A percentile compares a stretch with the other conserved stretches of the same genome.
Conservation (phyloP, 306 rosid species). For the Trifolium dubium region DNA sequence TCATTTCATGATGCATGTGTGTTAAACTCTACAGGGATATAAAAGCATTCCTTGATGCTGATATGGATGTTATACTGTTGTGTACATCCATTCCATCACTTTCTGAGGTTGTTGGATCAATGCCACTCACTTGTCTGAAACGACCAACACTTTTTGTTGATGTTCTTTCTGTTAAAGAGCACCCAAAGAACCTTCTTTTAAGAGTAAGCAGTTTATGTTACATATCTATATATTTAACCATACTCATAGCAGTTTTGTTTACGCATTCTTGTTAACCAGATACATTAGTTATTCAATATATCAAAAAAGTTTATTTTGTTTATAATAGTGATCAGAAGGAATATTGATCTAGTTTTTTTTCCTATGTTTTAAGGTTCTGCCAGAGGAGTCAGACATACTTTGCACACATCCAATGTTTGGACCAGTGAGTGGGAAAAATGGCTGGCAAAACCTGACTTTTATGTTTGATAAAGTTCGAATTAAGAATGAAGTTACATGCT, state of each 20-base stretch:
- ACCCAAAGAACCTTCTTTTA: constrained; percentile 56
- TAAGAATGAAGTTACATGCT: constrained; percentile 58
- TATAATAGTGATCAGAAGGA: too few relatives aligned
- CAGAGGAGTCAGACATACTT: constrained; percentile 60
- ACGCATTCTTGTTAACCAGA: too few relatives aligned
- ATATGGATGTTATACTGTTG: constrained; percentile 58
- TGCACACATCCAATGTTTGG: constrained; percentile 86
- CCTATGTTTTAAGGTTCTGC: constrained; percentile 42
- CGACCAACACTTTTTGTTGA: constrained; percentile 60
- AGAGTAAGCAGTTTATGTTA: constrained; percentile 33
- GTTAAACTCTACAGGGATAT: constrained; percentile 39
- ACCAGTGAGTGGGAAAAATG: constrained; percentile 63
- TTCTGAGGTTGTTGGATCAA: constrained; percentile 51
- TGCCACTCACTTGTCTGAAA: constrained; percentile 56
- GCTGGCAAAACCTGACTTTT: constrained; percentile 61
- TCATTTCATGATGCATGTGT: constrained; percentile 16
- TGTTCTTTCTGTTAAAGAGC: constrained; percentile 77
- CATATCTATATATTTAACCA: not conserved
- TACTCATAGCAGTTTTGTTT: not conserved
- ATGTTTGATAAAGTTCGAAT: constrained; percentile 67
- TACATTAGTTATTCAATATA: too few relatives aligned
- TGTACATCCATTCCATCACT: constrained; percentile 68
- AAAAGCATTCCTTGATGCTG: constrained; percentile 44
- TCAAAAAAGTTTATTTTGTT: too few relatives aligned
- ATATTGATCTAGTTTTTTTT: not conserved